phyloP scores from a whole-genome alignment of 2,329 filamentous ascomycete genomes.

The Alternaria consortialis region DNA sequence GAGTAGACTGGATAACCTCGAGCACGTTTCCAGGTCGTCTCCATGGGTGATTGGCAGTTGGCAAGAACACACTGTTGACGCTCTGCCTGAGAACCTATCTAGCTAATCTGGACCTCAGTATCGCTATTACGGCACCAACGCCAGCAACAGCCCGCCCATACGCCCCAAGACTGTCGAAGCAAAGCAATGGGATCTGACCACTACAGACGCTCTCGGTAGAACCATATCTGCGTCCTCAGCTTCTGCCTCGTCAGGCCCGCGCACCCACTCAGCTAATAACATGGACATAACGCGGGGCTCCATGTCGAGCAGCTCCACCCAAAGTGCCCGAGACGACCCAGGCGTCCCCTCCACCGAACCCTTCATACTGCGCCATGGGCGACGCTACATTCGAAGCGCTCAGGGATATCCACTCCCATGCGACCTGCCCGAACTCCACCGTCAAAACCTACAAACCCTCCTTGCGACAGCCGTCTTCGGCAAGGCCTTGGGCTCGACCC shows the following conservation, averaged over 20 bases:
- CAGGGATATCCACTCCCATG: conserved; percentile 82
- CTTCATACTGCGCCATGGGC: conserved; percentile 78
- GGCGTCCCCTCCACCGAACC: conserved; percentile 41
- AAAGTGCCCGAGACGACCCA: conserved; percentile 42
- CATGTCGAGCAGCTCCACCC: conserved; percentile 50
- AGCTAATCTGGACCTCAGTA: conserved; percentile 38
- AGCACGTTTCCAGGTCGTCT: conserved; percentile 20
- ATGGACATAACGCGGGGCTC: conserved; percentile 52
- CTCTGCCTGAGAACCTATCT: background rate
- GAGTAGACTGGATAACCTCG: conserved; percentile 16
- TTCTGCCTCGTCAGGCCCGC: conserved; percentile 27
- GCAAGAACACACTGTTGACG: conserved; percentile 29
- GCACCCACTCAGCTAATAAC: conserved; percentile 25
- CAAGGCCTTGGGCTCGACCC: conserved; percentile 77
- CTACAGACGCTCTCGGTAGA: conserved; percentile 48
- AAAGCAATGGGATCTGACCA: conserved; percentile 50
- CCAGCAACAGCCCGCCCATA: conserved; percentile 32
- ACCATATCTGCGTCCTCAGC: conserved; percentile 41
- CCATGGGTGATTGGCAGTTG: conserved; percentile 51
- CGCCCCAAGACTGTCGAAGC: conserved; percentile 45
- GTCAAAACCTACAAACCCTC: conserved; percentile 84
- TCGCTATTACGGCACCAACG: conserved; percentile 45
- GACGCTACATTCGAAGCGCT: conserved; percentile 82
- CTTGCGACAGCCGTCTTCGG: conserved; percentile 84
- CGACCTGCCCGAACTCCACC: conserved; percentile 86